phyloP scores from a whole-genome alignment of 2,329 filamentous ascomycete genomes.

The Elsinoe ampelina region DNA sequence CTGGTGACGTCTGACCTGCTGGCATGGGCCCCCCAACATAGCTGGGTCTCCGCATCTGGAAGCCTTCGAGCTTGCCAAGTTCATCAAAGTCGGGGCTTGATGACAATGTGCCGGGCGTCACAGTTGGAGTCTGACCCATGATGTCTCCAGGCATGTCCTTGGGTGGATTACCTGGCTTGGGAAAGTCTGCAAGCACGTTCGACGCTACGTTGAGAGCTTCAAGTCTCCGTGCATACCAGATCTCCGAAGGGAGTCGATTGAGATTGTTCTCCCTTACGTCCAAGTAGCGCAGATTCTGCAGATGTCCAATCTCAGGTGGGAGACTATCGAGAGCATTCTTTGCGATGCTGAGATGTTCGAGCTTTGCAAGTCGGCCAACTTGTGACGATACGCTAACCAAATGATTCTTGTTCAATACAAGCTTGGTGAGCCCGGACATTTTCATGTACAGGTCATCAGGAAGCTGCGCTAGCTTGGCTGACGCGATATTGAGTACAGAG shows the following conservation, averaged over 20 bases:
- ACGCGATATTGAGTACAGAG: constrained; percentile 79
- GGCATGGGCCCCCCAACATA: constrained; percentile 57
- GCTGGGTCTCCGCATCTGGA: constrained; percentile 64
- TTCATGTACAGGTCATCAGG: constrained; percentile 79
- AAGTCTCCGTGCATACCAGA: constrained; percentile 90
- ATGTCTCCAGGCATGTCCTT: constrained; percentile 25
- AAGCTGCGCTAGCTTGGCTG: constrained; percentile 81
- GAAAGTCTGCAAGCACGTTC: constrained; percentile 83
- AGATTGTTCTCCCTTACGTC: constrained; percentile 93
- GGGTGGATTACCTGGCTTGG: constrained; percentile 66
- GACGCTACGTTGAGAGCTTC: constrained; percentile 93
- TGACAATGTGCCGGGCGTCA: constrained; percentile 29
- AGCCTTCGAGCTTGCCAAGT: constrained; percentile 55
- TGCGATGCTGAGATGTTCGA: constrained; percentile 90
- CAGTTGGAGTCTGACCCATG: constrained; percentile 36
- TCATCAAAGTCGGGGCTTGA: constrained; percentile 70
- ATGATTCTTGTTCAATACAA: constrained; percentile 90
- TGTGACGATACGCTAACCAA: constrained; percentile 82
- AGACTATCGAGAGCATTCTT: constrained; percentile 80
- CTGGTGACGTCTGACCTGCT: constrained; percentile 25
- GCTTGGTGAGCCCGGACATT: constrained; percentile 74
- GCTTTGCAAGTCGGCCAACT: constrained; percentile 69
- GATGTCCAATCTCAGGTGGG: constrained; percentile 77
- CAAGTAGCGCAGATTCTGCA: constrained; percentile 73
- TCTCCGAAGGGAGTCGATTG: constrained; percentile 73